These are phyloP conservation scores for Phytophthora europaea DNA, from an alignment of 352 stramenopile species.

Conservation along the genomic window DNA sequence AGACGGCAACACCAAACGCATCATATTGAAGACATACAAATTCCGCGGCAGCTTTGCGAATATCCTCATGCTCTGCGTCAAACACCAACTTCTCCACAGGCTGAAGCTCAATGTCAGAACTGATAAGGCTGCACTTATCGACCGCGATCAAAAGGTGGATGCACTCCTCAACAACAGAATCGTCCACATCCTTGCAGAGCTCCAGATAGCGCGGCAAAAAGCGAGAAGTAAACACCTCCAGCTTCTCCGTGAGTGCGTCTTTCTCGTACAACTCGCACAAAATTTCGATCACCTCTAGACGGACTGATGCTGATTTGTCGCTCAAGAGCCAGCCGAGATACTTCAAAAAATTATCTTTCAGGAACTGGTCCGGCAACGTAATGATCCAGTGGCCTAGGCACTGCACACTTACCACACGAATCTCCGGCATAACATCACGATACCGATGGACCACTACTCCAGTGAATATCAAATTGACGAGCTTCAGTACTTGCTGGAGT, in stretches of 20 bases:
- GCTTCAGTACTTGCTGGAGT: conserved; percentile 61
- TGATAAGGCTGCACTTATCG: conserved; percentile 87
- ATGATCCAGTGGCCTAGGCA: conserved; percentile 89
- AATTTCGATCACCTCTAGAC: conserved; percentile 84
- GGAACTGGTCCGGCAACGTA: conserved; percentile 90
- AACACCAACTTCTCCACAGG: conserved; percentile 88
- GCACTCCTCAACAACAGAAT: conserved; percentile 71
- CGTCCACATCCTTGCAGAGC: conserved; percentile 84
- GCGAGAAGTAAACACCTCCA: conserved; percentile 84
- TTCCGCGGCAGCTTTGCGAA: conserved; percentile 84
- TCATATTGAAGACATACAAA: conserved; percentile 92
- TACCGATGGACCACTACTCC: conserved; percentile 86
- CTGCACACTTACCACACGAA: conserved; percentile 87
- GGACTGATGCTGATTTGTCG: conserved; percentile 91
- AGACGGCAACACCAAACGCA: conserved; percentile 83
- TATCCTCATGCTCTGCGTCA: conserved; percentile 70
- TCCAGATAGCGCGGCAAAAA: conserved; percentile 86
- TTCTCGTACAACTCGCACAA: conserved; percentile 89
- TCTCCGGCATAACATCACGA: conserved; percentile 94
- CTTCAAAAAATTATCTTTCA: conserved; percentile 96
- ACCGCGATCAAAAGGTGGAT: conserved; percentile 84
- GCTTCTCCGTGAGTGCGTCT: conserved; percentile 64
- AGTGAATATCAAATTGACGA: conserved; percentile 79
- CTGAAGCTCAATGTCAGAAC: conserved; percentile 78
- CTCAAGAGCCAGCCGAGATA: conserved; percentile 97